These are phyloP conservation scores for Penicillium steckii DNA, from an alignment of 495 filamentous ascomycete genomes.

Conservation along the genomic window DNA sequence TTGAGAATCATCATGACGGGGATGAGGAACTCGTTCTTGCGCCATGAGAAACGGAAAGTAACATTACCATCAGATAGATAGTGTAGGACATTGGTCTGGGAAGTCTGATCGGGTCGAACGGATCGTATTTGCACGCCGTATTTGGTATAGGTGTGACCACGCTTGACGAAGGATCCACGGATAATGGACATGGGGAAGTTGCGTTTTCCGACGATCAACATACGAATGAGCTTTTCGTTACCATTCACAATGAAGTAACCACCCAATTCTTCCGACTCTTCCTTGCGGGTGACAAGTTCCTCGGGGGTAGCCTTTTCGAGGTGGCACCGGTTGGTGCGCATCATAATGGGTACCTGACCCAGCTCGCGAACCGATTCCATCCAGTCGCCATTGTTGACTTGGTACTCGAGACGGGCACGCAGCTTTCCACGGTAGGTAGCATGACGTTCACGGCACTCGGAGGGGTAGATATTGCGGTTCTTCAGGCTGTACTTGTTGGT, in stretches of 20 bases:
- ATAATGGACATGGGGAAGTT: constrained; percentile 95
- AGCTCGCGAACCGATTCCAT: constrained; percentile 76
- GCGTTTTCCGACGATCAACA: constrained; percentile 82
- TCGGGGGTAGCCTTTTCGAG: constrained; percentile 80
- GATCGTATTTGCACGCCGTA: constrained; percentile 89
- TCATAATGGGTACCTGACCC: constrained; percentile 88
- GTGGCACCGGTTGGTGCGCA: constrained; percentile 90
- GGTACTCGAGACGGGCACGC: constrained; percentile 74
- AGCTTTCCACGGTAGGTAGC: constrained; percentile 87
- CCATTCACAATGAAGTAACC: constrained; percentile 78
- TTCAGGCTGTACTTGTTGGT: constrained; percentile 74
- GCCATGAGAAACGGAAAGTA: constrained; percentile 96
- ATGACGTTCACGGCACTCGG: constrained; percentile 93
- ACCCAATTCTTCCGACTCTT: constrained; percentile 89
- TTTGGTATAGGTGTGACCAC: constrained; percentile 82
- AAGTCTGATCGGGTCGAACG: constrained; percentile 92
- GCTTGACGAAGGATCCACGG: constrained; percentile 79
- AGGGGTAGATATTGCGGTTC: constrained; percentile 81
- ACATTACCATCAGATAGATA: constrained; percentile 94
- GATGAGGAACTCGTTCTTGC: constrained; percentile 92
- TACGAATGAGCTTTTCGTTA: constrained; percentile 87
- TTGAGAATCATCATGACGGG: constrained; percentile 96
- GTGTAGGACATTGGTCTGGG: constrained; percentile 94
- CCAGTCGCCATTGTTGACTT: constrained; percentile 82
- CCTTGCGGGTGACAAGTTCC: constrained; percentile 78